Evolutionary conservation across 208 protist genomes (phyloP).

Genomic region (Trypanosoma melophagium): DNA sequence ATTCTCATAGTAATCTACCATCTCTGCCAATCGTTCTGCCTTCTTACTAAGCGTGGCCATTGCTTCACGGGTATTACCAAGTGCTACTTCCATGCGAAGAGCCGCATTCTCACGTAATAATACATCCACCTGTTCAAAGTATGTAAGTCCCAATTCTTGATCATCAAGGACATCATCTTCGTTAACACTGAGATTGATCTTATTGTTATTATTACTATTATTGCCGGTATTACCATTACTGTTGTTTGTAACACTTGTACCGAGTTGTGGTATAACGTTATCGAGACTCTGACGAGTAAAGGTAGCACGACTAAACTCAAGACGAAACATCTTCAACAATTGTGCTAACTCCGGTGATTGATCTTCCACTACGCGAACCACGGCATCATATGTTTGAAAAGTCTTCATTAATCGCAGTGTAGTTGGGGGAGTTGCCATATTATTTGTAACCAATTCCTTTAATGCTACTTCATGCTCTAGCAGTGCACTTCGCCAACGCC

Average conservation of each 20-base stretch:
- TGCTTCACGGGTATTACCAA: slow-evolving; percentile 54
- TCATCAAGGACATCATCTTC: not conserved
- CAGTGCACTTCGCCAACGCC: slow-evolving; percentile 72
- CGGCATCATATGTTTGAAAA: slow-evolving; percentile 64
- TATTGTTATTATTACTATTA: no score
- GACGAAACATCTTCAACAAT: slow-evolving; percentile 76
- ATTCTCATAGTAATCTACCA: slow-evolving; percentile 58
- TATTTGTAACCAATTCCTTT: slow-evolving; percentile 66
- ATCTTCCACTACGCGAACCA: slow-evolving; percentile 40
- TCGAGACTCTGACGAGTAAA: slow-evolving; percentile 35
- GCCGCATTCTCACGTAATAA: slow-evolving; percentile 71
- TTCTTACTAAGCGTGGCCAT: slow-evolving; percentile 50
- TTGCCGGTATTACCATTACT: not conserved
- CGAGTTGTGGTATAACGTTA: slow-evolving; percentile 5
- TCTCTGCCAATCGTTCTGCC: slow-evolving; percentile 52
- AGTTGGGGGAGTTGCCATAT: slow-evolving; percentile 48
- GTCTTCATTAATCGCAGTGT: slow-evolving; percentile 42
- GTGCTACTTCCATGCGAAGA: slow-evolving; percentile 48
- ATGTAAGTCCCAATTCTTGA: slow-evolving; percentile 32
- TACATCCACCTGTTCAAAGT: slow-evolving; percentile 76
- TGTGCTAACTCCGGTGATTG: slow-evolving; percentile 54
- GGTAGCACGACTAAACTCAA: slow-evolving; percentile 83
- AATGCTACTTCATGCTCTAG: slow-evolving; percentile 77
- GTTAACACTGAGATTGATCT: not conserved
- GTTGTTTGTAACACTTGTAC: not conserved